Conservation (phyloP, 2,329 filamentous ascomycete species). For the Moelleriella libera region DNA sequence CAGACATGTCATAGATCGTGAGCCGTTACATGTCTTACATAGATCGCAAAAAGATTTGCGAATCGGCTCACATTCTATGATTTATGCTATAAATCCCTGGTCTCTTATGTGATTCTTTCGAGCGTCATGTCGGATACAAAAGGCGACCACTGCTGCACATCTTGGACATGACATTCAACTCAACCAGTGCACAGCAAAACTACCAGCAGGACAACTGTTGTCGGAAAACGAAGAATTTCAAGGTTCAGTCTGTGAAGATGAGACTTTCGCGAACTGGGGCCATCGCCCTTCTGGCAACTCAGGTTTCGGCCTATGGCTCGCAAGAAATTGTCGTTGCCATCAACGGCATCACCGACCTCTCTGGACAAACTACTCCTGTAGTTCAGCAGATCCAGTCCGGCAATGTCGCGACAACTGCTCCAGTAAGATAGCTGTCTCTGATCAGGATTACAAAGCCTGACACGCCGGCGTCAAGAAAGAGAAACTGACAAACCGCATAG, state of each 20-base stretch:
- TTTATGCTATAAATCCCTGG: too few relatives aligned
- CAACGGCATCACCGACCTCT: slow-evolving; percentile 5
- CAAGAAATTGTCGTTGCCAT: slow-evolving; percentile 4
- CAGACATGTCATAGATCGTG: not conserved
- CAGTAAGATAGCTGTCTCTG: not conserved
- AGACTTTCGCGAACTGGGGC: slow-evolving; percentile 7
- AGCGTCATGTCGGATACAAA: too few relatives aligned
- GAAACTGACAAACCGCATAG: not conserved
- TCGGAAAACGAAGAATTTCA: not conserved
- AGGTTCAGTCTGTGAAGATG: not conserved
- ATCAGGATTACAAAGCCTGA: too few relatives aligned
- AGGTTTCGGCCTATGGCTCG: slow-evolving; percentile 3
- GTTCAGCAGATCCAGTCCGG: slow-evolving; percentile 2
- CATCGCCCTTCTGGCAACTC: slow-evolving; percentile 6
- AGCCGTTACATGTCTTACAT: too few relatives aligned
- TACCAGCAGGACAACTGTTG: too few relatives aligned
- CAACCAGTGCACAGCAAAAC: too few relatives aligned
- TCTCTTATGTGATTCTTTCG: too few relatives aligned
- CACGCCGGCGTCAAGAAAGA: too few relatives aligned
- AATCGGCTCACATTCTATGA: not conserved
- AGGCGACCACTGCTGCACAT: too few relatives aligned
- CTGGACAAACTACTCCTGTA: slow-evolving; percentile 4
- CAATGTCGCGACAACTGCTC: not conserved
- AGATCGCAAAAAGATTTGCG: not conserved
- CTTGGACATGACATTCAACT: too few relatives aligned